phyloP scores from a whole-genome alignment of 2,329 filamentous ascomycete genomes.

The Xylariales sp. region DNA sequence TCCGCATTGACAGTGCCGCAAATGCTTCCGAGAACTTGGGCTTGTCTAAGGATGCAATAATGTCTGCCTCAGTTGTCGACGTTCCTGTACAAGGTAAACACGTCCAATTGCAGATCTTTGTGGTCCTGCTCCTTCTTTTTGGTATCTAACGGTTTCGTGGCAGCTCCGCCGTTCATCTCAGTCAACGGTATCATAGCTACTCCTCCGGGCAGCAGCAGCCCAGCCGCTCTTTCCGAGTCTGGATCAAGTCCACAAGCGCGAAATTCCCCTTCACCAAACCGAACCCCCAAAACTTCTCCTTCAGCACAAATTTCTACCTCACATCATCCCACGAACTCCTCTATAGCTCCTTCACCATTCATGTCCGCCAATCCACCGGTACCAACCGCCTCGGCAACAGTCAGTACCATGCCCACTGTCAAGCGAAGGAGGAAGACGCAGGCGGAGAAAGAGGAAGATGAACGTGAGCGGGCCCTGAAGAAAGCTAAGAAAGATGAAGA shows the following conservation, averaged over 20 bases:
- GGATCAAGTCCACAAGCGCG: constrained; percentile 35
- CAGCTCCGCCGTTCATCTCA: no score
- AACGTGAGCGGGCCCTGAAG: constrained; percentile 25
- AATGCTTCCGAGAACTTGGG: no score
- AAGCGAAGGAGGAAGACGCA: constrained; percentile 34
- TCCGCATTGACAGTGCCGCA: constrained; percentile 15
- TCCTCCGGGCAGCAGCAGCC: constrained; percentile 23
- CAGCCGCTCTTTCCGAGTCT: constrained; percentile 35
- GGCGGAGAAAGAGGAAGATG: constrained; percentile 44
- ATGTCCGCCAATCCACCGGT: constrained; percentile 3
- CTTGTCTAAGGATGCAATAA: neutral
- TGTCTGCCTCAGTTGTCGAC: neutral
- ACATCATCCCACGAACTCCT: constrained; percentile 4
- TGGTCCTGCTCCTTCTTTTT: no score
- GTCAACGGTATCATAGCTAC: constrained; percentile 5
- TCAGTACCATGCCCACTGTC: constrained; percentile 21
- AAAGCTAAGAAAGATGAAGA: constrained; percentile 24
- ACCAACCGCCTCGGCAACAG: neutral
- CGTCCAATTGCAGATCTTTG: no score
- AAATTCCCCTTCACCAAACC: constrained; percentile 30
- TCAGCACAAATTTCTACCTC: constrained; percentile 15
- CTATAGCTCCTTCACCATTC: constrained; percentile 11
- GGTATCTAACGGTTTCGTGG: no score
- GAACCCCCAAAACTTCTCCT: constrained; percentile 17
- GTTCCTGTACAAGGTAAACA: constrained; percentile 3